These are phyloP conservation scores for Ceratocystis cacaofunesta DNA, from an alignment of 2,329 filamentous ascomycete species.

Conservation along the genomic window DNA sequence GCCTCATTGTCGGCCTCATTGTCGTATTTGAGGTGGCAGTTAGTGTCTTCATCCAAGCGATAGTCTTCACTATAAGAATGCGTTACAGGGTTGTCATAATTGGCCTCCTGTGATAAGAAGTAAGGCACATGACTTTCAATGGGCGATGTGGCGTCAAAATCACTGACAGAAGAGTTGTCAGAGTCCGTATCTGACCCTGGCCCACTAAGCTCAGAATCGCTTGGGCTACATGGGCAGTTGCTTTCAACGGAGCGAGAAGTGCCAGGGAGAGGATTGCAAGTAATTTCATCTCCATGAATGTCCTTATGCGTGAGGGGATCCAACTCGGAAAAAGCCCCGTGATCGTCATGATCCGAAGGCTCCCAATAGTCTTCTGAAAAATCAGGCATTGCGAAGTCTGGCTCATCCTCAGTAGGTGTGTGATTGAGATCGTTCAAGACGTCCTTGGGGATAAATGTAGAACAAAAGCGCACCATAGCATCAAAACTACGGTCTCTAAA, in stretches of 20 bases:
- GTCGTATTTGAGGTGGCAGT: background rate
- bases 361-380: background rate
- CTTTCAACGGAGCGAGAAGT: background rate
- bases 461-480: background rate
- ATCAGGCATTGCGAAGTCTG: background rate
- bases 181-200: background rate
- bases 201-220: background rate
- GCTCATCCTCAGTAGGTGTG: background rate
- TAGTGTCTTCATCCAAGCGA: background rate
- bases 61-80: background rate
- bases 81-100: background rate
- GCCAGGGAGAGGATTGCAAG: background rate
- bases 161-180: background rate
- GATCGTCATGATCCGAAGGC: background rate
- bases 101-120: background rate
- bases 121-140: background rate
- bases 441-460: background rate
- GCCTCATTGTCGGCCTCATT: background rate
- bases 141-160: background rate
- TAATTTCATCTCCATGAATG: background rate
- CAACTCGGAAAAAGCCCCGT: background rate
- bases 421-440: background rate
- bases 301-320: background rate
- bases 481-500: constrained; percentile 2
- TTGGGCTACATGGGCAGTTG: background rate